Base-by-base conservation (phyloP, 371 early-diverging fungal species). In the Mucor sp. region DNA sequence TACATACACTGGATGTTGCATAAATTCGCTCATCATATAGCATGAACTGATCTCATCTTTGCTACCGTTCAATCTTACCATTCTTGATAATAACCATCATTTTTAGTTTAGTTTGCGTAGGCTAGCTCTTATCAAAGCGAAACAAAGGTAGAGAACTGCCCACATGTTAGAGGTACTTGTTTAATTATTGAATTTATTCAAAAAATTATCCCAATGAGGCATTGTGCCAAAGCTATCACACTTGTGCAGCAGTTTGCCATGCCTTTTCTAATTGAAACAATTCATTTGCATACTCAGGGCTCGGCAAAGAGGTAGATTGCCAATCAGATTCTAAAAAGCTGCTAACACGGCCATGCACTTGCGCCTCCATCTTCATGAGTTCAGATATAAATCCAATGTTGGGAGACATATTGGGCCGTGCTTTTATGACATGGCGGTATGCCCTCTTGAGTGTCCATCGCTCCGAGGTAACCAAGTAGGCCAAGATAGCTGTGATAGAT, bases 381-480 rank as follows among this genome's bases (percentile, higher is more conserved):
- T 92, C 90, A 6, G 88, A 82, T 56, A 93, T 90, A 74, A 95
- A 95, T n/a, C 95, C 95, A 75, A 95, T 87, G 71, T 95, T 95
- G 25, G 94, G 94, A 44, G 89, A 88, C 43, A 92, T 88, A 30
- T 86, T 89, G 1, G 89, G 89, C 25, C 95, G 72, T 37, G 81
- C 81, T 32, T 81, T 77, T 43, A 89, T 82, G 6, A 95, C 89
- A 63, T 87, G 88, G 17, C 87, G 81, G 66, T 93, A 93, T 12
- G 95, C 93, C 25, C 81, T 82, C 66, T 86, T 83, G 11, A 95
- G 71, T 3, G 91, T 79, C 90, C 91, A 90, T n/a, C 81, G 74
- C 62, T 90, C 84, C 28, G 82, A 74, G 6, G 81, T 55, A 6
- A 95, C 89, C 35, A 95, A 66, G 68, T 91, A 92, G 3, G 90